Percentiles rank a stretch among this genome's conserved stretches.
phyloP scores from a whole-genome alignment of 192 early-diverging fungal species.

The Rhizoclosmatium globosum region DNA sequence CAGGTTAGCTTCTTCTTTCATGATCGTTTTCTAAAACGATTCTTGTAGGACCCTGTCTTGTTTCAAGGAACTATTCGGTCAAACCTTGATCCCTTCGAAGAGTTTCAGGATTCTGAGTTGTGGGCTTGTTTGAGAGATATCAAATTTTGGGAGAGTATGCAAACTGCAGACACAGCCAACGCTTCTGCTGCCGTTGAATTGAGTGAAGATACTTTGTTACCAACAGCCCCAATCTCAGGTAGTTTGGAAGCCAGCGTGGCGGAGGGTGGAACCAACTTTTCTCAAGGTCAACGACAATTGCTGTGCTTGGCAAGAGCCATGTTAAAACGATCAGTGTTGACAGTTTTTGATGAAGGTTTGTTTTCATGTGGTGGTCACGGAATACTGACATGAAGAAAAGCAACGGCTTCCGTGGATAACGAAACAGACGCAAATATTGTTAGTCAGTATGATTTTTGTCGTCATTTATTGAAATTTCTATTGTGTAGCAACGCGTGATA shows the following conservation, averaged over 20 bases:
- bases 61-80: slow-evolving; percentile 69
- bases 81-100: slow-evolving; percentile 79
- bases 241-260: slow-evolving; percentile 72
- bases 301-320: slow-evolving; percentile 74
- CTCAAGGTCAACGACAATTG: slow-evolving; percentile 82
- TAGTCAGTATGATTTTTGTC: too few relatives aligned
- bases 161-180: slow-evolving; percentile 66
- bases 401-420: slow-evolving; percentile 87
- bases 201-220: slow-evolving; percentile 16
- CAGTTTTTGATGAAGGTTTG: slow-evolving; percentile 51
- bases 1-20: slow-evolving; percentile 14
- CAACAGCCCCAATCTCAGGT: neutral
- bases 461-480: too few relatives aligned
- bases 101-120: slow-evolving; percentile 50
- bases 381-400: slow-evolving; percentile 26
- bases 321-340: slow-evolving; percentile 36
- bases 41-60: slow-evolving; percentile 51
- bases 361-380: neutral
- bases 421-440: slow-evolving; percentile 81
- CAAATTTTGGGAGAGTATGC: slow-evolving; percentile 66
- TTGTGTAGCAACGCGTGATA: slow-evolving; percentile 71
- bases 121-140: neutral
- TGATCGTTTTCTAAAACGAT: too few relatives aligned
- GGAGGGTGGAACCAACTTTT: slow-evolving; percentile 87
- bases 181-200: slow-evolving; percentile 70